Percentiles rank a stretch among this genome's conserved stretches.
Evolutionary conservation across 306 rosid species (phyloP).

Genomic region (Cicer arietinum): DNA sequence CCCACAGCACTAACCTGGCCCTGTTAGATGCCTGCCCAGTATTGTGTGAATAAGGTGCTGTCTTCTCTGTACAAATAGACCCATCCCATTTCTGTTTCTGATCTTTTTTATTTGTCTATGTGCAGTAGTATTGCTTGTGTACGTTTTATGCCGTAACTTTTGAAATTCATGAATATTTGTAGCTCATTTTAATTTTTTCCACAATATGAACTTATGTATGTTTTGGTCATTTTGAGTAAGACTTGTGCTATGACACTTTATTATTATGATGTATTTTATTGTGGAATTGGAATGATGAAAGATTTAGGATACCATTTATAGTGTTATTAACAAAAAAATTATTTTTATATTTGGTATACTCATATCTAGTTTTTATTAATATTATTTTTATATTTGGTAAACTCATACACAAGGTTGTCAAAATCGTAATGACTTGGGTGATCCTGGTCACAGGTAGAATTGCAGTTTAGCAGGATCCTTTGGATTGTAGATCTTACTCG

Average conservation of each 20-base stretch:
- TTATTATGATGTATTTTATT: not conserved
- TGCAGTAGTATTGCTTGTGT: not conserved
- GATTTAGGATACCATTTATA: not conserved
- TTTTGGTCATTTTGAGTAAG: constrained; percentile 8
- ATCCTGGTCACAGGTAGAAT: not conserved
- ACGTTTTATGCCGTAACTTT: not conserved
- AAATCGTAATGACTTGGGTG: not conserved
- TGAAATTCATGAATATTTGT: not conserved
- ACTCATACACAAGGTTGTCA: not conserved
- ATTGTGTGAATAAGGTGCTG: not conserved
- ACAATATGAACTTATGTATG: not conserved
- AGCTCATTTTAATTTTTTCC: not conserved
- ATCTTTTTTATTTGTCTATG: not conserved
- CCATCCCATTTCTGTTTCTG: not conserved
- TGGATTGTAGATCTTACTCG: not conserved
- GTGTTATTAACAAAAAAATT: not conserved
- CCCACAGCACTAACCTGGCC: not conserved
- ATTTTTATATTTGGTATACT: not conserved
- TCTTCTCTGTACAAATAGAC: not conserved
- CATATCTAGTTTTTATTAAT: not conserved
- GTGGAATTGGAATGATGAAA: not conserved
- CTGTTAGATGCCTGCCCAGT: not conserved
- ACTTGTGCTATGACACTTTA: not conserved
- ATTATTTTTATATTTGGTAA: constrained; percentile 5
- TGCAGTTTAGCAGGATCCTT: not conserved